Base-by-base conservation (phyloP, 345 rosid species). In the Hibiscus tridactylites region DNA sequence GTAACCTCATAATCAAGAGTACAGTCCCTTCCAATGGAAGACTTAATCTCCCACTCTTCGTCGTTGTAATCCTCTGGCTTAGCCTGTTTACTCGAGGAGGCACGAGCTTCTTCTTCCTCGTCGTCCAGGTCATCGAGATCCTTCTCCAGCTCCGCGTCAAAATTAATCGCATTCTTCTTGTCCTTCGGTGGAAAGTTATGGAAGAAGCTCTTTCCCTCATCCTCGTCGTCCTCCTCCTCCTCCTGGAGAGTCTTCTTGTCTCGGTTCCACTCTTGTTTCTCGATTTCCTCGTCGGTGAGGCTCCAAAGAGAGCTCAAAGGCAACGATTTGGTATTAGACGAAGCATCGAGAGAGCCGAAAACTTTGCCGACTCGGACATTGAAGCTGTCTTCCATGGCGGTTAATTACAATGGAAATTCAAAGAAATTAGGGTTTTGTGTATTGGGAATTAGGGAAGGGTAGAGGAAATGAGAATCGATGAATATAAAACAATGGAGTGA, bases 31-130 rank as follows among this genome's bases (percentile, higher is more conserved):
- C 97, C 94, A 57, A 91, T 87, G 1, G 87, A 85, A 64, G 81
- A 79, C 78, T 86, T 87, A 76, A 91, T 84, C 80, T 86, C 88
- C 92, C 97, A 89, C 70, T 87, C 91, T 57, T 87, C 94, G 1
- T 85, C 93, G 52, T 81, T 72, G 77, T 76, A 87, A 60, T 84
- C 89, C 12, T 78, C 76, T n/a, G 86, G 89, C 73, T 80, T 87
- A 17, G 46, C 71, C 24, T 26, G 53, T 44, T 1, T 73, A 61
- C 63, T 63, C 8, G 68, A 65, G 8, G 49, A 15, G 4, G 44
- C 63, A 21, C 24, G 44, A 24, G 54, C 61, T 71, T 61, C 42
- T 10, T 42, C 62, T 46, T 58, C 77, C 3, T 63, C 79, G 2
- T 67, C 78, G 11, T 71, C 83, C n/a, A 69, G 77, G 6, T 75